Percentiles rank a stretch among this genome's conserved stretches.
Conservation (phyloP, 345 rosid species). For the Rhizophora mangle region DNA sequence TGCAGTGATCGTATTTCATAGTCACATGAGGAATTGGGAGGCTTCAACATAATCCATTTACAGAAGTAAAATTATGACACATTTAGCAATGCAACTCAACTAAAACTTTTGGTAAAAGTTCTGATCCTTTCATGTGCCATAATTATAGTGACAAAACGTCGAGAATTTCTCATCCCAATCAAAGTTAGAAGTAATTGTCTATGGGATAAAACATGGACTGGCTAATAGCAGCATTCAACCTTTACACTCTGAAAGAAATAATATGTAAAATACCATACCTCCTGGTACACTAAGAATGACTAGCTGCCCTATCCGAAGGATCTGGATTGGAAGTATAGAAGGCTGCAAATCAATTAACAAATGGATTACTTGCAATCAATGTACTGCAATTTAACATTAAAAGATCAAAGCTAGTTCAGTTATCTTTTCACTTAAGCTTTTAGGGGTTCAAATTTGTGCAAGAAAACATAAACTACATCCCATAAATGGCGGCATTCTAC, state of each 20-base stretch:
- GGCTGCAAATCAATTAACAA: slow-evolving; percentile 60
- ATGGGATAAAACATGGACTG: neutral
- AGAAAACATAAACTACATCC: neutral
- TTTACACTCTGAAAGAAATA: neutral
- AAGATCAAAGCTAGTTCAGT: too few species aligned
- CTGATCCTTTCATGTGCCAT: neutral
- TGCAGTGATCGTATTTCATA: too few species aligned
- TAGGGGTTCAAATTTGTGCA: too few species aligned
- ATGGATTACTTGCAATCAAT: neutral
- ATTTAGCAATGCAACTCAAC: neutral
- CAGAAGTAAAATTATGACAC: too few species aligned
- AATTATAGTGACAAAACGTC: neutral
- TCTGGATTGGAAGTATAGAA: slow-evolving; percentile 83
- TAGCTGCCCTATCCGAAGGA: slow-evolving; percentile 78
- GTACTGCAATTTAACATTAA: too few species aligned
- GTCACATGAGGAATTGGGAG: too few species aligned
- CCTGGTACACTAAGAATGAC: slow-evolving; percentile 92
- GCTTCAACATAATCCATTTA: too few species aligned
- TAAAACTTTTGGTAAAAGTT: neutral
- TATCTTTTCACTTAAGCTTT: too few species aligned
- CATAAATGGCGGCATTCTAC: neutral
- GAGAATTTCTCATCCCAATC: neutral
- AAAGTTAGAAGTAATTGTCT: neutral
- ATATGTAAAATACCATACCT: slow-evolving; percentile 41
- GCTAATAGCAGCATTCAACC: neutral